These are phyloP conservation scores for Solanum clarkiae DNA, from an alignment of 257 asterid species.

Conservation along the genomic window DNA sequence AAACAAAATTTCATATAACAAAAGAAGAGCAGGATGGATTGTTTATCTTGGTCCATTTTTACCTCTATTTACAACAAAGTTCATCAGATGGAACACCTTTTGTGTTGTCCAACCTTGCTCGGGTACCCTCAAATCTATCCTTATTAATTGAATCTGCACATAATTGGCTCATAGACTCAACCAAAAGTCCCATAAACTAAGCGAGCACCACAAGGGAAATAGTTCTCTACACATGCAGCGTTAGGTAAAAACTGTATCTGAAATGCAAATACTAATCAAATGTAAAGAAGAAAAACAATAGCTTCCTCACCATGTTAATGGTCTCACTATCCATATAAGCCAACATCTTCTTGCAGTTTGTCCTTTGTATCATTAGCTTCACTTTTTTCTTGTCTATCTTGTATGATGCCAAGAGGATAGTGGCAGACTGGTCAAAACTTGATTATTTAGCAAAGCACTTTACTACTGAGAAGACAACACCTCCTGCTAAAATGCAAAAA, in stretches of 20 bases:
- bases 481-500: too few species aligned
- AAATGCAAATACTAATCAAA: neutral
- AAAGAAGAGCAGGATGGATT: neutral
- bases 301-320: too few species aligned
- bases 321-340: too few species aligned
- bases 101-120: conserved; percentile 98
- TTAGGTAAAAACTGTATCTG: neutral
- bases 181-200: too few species aligned
- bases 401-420: too few species aligned
- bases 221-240: neutral
- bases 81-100: conserved; percentile 98
- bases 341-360: too few species aligned
- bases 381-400: too few species aligned
- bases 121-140: conserved; percentile 85
- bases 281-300: neutral
- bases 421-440: too few species aligned
- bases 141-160: conserved; percentile 84
- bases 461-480: too few species aligned
- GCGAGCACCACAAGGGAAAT: neutral
- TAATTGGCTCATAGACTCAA: conserved; percentile 4
- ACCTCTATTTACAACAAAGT: conserved; percentile 96
- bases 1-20: neutral
- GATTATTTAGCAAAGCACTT: too few species aligned
- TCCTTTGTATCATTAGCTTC: too few species aligned
- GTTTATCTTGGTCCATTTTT: conserved; percentile 8